Evolutionary conservation across 2,329 filamentous ascomycete species (phyloP), one percentile per base, ranked within the genome.

Genomic region (Endothia cerciana): DNA sequence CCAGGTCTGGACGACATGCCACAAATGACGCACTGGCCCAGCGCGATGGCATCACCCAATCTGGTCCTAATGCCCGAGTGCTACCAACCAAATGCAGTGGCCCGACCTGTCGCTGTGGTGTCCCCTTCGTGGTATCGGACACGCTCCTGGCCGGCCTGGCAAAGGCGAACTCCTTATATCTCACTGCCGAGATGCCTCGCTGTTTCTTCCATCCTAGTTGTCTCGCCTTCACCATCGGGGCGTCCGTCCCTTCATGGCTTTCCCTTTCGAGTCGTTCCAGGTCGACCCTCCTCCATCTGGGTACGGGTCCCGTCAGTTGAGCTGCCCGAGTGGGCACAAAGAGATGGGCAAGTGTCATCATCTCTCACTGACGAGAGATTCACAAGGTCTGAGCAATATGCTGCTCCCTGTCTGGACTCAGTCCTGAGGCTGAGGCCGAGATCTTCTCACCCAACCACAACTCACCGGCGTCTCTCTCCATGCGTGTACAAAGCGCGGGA

Each of bases 281-380:
- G 30, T 51, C n/a, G 1, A 3, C 7, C 28, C 19, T 43, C 33
- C 15, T 28, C 6, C 6, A 22, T 33, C 1, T 53, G n/a, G 30
- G 5, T 5, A 41, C n/a, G n/a, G 38, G 19, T n/a, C 19, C 11
- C 28, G 8, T 33, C 19, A 6, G 17, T n/a, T 55, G 60, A 53
- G 38, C 36, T 62, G 47, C 60, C 47, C 28, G 47, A 51, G 43
- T 49, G 15, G 33, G 30, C 19, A 49, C 53, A 1, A 28, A 7
- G 22, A 8, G 30, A 36, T 40, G 49, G 65, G 65, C 69, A 70
- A 67, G 69, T 70, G 65, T 61, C 38, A 69, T 68, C 65, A 66
- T 63, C 63, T 55, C 28, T 59, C 33, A 62, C 28, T 65, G 62
- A 68, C 69, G 69, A 69, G 63, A 69, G 69, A 49, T 41, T 30